phyloP scores from a whole-genome alignment of 768 basidiomycete species.

The Fomitopsis pulvina region DNA sequence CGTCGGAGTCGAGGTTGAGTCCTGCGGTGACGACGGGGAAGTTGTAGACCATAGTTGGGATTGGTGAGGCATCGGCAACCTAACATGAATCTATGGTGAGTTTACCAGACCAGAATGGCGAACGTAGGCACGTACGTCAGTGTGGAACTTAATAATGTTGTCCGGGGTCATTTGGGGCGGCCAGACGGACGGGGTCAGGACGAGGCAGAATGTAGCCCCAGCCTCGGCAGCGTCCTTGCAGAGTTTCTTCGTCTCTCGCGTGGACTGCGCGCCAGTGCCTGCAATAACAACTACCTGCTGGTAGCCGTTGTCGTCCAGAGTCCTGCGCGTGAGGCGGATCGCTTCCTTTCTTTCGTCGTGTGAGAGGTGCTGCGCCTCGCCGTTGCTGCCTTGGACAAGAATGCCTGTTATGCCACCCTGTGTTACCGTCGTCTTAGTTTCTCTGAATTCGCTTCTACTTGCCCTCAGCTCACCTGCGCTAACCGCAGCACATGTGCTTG shows the following conservation, averaged over 20 bases:
- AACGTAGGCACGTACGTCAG: constrained; percentile 35
- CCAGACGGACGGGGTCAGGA: constrained; percentile 72
- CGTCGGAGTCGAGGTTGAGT: constrained; percentile 79
- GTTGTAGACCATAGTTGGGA: constrained; percentile 79
- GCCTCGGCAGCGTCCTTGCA: constrained; percentile 71
- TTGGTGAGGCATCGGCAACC: constrained; percentile 64
- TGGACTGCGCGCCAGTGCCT: constrained; percentile 79
- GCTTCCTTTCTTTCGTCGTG: constrained; percentile 62
- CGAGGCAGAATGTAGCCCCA: constrained; percentile 76
- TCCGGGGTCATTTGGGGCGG: constrained; percentile 55
- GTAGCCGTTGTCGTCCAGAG: constrained; percentile 69
- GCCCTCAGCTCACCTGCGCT: constrained; percentile 43
- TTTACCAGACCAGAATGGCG: neutral
- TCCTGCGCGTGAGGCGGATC: constrained; percentile 60
- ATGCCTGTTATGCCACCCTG: constrained; percentile 72
- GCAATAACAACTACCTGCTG: constrained; percentile 64
- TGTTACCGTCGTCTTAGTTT: constrained; percentile 7
- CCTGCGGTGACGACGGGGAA: constrained; percentile 79
- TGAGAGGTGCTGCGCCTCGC: constrained; percentile 71
- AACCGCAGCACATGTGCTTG: constrained; percentile 66
- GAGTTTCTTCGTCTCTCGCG: constrained; percentile 66
- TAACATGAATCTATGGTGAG: constrained; percentile 25
- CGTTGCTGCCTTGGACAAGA: constrained; percentile 68
- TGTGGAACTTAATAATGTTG: constrained; percentile 60
- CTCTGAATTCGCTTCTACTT: neutral